These are phyloP conservation scores for Sphaerostilbella broomeana DNA, from an alignment of 2,329 filamentous ascomycete genomes.

Conservation along the genomic window DNA sequence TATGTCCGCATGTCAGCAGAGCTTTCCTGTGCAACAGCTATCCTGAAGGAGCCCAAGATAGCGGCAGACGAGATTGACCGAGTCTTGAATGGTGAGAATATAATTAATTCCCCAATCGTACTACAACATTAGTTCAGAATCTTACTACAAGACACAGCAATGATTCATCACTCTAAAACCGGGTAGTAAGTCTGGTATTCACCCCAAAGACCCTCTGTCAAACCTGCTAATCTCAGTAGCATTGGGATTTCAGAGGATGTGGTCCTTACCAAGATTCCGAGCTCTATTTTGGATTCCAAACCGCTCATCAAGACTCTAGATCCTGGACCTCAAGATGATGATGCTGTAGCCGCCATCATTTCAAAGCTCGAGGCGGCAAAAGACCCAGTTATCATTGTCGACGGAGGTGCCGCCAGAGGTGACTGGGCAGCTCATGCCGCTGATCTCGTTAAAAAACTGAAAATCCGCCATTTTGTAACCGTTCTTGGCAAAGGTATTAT, in stretches of 20 bases:
- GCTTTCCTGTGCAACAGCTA: conserved; percentile 3
- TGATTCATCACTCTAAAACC: conserved; percentile 4
- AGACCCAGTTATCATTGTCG: conserved; percentile 3
- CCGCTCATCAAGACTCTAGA: background rate
- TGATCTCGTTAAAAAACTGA: background rate
- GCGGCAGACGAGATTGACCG: conserved; percentile 6
- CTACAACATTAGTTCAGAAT: too few relatives aligned
- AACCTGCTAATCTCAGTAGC: background rate
- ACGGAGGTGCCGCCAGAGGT: background rate
- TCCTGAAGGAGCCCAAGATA: background rate
- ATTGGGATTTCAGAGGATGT: conserved; percentile 2
- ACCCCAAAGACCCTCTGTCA: background rate
- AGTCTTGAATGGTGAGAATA: conserved; percentile 4
- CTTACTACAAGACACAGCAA: too few relatives aligned
- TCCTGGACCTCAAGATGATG: background rate
- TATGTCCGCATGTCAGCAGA: conserved; percentile 1
- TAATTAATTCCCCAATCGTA: too few relatives aligned
- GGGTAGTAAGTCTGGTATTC: background rate
- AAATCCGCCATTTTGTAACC: background rate
- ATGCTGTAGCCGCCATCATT: background rate
- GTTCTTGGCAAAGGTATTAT: conserved; percentile 1
- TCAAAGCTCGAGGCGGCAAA: background rate
- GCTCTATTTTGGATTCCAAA: background rate
- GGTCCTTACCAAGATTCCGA: background rate
- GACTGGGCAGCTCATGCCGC: background rate